Percentiles rank a stretch among this genome's conserved stretches.
phyloP scores from a whole-genome alignment of 805 yeast genomes.

The Naumovozyma baii region DNA sequence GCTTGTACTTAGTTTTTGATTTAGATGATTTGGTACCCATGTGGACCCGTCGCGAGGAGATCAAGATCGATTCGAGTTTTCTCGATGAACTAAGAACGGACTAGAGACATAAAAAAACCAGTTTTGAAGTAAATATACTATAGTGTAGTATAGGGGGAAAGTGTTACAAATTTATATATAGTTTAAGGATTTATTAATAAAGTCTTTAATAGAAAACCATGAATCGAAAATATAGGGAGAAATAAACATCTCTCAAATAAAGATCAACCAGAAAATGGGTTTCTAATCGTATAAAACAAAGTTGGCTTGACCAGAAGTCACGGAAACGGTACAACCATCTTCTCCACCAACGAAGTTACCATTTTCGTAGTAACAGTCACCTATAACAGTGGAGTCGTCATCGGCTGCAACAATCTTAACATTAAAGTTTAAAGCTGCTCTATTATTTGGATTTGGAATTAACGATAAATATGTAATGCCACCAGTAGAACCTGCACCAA shows the following conservation, averaged over 20 bases:
- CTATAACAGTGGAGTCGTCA: conserved; percentile 52
- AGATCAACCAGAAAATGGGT: too few relatives aligned
- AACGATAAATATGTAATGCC: conserved; percentile 77
- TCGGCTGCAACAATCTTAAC: conserved; percentile 71
- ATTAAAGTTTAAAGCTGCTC: conserved; percentile 55
- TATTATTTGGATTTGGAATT: conserved; percentile 93
- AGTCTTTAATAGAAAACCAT: too few relatives aligned
- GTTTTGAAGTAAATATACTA: too few relatives aligned
- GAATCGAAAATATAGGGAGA: too few relatives aligned
- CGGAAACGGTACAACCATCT: conserved; percentile 92
- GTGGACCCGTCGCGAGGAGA: too few relatives aligned
- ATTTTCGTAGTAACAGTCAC: conserved; percentile 71
- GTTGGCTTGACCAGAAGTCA: conserved; percentile 72
- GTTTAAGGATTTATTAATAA: background rate
- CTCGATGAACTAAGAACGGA: too few relatives aligned
- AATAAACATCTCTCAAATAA: too few relatives aligned
- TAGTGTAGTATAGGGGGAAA: background rate
- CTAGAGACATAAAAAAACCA: too few relatives aligned
- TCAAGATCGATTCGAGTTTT: too few relatives aligned
- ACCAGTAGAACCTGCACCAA: conserved; percentile 80
- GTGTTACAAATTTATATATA: background rate
- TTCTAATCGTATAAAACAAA: conserved; percentile 54
- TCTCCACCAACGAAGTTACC: conserved; percentile 52
- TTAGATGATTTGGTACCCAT: too few relatives aligned
- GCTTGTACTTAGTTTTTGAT: too few relatives aligned